Conservation (phyloP, 495 filamentous ascomycete species). For the Neurospora sp. region DNA sequence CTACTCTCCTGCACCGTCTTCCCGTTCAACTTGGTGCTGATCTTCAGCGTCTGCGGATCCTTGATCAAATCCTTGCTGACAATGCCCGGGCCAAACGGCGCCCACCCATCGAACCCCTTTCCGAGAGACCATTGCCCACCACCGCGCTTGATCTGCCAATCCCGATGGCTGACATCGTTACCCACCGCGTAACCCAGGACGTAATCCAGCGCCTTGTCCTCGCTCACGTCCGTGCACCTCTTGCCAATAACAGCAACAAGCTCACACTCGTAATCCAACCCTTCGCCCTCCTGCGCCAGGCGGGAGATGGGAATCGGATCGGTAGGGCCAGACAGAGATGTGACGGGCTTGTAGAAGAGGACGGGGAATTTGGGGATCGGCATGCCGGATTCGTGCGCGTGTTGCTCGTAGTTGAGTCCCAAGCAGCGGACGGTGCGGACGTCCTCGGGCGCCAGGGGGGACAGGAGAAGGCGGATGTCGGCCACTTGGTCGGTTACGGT, state of each 20-base stretch:
- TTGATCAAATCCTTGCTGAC: conserved; percentile 54
- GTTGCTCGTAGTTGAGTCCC: conserved; percentile 72
- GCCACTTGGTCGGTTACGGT: conserved; percentile 57
- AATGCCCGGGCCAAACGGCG: conserved; percentile 76
- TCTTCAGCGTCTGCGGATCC: conserved; percentile 58
- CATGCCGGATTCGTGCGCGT: conserved; percentile 69
- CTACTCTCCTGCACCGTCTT: conserved; percentile 59
- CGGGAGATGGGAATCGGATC: conserved; percentile 58
- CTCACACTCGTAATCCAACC: conserved; percentile 80
- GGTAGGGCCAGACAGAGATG: conserved; percentile 57
- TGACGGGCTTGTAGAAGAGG: conserved; percentile 75
- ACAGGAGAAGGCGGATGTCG: conserved; percentile 56
- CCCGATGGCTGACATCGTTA: conserved; percentile 75
- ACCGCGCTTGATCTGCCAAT: conserved; percentile 71
- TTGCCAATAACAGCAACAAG: conserved; percentile 71
- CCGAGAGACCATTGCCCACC: conserved; percentile 75
- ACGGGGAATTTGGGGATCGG: conserved; percentile 68
- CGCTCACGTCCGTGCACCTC: conserved; percentile 54
- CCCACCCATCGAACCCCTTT: conserved; percentile 85
- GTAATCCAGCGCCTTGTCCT: conserved; percentile 57
- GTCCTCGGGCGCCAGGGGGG: conserved; percentile 58
- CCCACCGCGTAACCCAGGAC: conserved; percentile 74
- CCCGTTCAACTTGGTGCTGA: conserved; percentile 63
- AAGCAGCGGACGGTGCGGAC: conserved; percentile 68
- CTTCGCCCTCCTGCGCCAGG: conserved; percentile 46